Conservation (phyloP, 306 rosid species). For the Albizia julibrissin region DNA sequence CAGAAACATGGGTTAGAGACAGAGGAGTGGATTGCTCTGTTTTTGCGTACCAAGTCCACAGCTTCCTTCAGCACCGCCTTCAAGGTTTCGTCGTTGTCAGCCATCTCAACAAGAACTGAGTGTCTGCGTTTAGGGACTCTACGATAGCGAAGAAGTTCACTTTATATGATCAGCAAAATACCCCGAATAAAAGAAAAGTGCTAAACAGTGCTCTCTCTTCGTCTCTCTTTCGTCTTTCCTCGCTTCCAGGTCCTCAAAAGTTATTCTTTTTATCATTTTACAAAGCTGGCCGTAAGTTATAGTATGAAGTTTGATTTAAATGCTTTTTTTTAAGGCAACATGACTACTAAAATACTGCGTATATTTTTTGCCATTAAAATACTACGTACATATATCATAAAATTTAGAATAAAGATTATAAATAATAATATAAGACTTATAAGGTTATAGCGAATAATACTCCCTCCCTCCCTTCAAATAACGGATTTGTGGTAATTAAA, state of each 20-base stretch:
- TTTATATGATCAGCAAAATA: background rate
- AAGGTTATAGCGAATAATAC: too few relatives aligned
- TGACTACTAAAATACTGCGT: too few relatives aligned
- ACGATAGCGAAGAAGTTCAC: background rate
- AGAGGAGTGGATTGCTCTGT: constrained; percentile 32
- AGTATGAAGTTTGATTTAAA: too few relatives aligned
- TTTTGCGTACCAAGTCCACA: constrained; percentile 72
- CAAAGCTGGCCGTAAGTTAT: background rate
- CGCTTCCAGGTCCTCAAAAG: background rate
- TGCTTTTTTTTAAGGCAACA: too few relatives aligned
- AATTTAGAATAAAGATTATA: too few relatives aligned
- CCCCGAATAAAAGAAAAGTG: background rate
- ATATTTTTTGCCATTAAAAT: too few relatives aligned
- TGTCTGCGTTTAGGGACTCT: background rate
- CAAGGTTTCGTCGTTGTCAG: constrained; percentile 51
- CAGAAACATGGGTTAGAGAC: background rate
- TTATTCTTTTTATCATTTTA: background rate
- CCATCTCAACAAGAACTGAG: constrained; percentile 36
- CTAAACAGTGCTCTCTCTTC: constrained; percentile 3
- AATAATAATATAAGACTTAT: too few relatives aligned
- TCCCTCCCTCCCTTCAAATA: too few relatives aligned
- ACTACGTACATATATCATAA: too few relatives aligned
- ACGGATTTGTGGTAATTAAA: too few relatives aligned
- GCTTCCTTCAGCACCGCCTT: constrained; percentile 77
- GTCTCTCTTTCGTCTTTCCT: background rate